Evolutionary conservation across 2,329 filamentous ascomycete species (phyloP), one percentile per base, ranked within the genome.

Genomic region (Penicillium digitatum): DNA sequence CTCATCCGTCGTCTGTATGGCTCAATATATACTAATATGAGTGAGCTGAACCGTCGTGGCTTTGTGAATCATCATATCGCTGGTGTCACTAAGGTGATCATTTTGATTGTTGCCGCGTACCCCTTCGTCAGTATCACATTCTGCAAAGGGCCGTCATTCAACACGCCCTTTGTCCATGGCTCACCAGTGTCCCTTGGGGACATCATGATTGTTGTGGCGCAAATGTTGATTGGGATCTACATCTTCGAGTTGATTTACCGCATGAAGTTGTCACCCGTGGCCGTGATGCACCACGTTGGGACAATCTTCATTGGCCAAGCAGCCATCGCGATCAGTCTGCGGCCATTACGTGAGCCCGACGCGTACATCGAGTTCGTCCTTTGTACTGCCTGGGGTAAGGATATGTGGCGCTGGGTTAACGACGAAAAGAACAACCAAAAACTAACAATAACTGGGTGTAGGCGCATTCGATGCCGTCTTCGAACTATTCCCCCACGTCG

Each of bases 1-100:
- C 64, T 78, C 2, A 65, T 77, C 3, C 58, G 59, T 20, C 62
- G 61, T 7, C 29, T 71, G 9, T 78, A 78, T 52, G 68, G 70
- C 8, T 20, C 58, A 7, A 70, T 55, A 9, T 78, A 74, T 56
- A 69, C 66, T 0, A 45, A 61, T 5, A 68, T 79, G 52, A 67
- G 66, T 47, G 73, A 75, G 14, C 54, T 62, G 0, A 69, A 72
- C 20, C 65, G 71, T 5, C 68, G 74, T 9, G 74, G 75, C 0
- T 78, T 79, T 55, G 66, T 78, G 34, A 79, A 79, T 46, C 77
- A 79, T 53, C 76, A 78, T 44, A 72, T 79, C 20, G 76, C 76
- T 2, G 75, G 73, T 0, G 48, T 56, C 1, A 75, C 73, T 6
- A 79, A 79, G 49, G 55, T 78, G 1, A 2, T 74, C 18, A 73